Evolutionary conservation across 2,329 filamentous ascomycete species (phyloP).

Genomic region (Arthrobotrys musiformis): DNA sequence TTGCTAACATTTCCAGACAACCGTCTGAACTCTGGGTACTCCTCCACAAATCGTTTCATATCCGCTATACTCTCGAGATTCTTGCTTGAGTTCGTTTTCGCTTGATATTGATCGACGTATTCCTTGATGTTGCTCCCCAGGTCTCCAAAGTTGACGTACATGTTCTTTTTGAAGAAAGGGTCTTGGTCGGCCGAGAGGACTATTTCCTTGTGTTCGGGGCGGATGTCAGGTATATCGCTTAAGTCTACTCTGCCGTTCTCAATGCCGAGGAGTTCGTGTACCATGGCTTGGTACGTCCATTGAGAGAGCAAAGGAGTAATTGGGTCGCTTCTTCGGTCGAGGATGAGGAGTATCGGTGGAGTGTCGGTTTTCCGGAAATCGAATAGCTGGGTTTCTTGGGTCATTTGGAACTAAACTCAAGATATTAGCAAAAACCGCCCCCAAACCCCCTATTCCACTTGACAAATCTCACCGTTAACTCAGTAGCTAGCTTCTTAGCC

Average conservation of each 20-base stretch:
- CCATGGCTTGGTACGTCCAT: slow-evolving; percentile 99
- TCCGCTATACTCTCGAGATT: slow-evolving; percentile 97
- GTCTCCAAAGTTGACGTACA: slow-evolving; percentile 78
- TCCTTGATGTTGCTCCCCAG: slow-evolving; percentile 77
- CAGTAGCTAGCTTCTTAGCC: slow-evolving; percentile 90
- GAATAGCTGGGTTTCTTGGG: slow-evolving; percentile 95
- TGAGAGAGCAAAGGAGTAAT: slow-evolving; percentile 94
- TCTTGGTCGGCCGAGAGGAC: slow-evolving; percentile 97
- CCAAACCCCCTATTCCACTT: not conserved
- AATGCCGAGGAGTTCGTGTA: slow-evolving; percentile 93
- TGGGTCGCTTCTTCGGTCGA: slow-evolving; percentile 93
- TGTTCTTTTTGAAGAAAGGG: slow-evolving; percentile 91
- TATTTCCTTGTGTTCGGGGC: slow-evolving; percentile 87
- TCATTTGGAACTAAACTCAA: slow-evolving; percentile 79
- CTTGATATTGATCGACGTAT: slow-evolving; percentile 97
- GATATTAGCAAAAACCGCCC: not conserved
- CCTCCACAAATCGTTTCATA: slow-evolving; percentile 99
- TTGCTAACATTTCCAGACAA: slow-evolving; percentile 98
- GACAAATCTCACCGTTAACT: slow-evolving; percentile 68
- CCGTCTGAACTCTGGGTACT: slow-evolving; percentile 97
- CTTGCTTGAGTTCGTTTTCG: slow-evolving; percentile 94
- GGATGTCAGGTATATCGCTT: slow-evolving; percentile 81
- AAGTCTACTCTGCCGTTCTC: slow-evolving; percentile 94
- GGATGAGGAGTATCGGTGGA: slow-evolving; percentile 86
- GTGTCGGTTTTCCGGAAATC: slow-evolving; percentile 96